Evolutionary conservation across 2,329 filamentous ascomycete genomes (phyloP).

Genomic region (Cladophialophora chaetospira): DNA sequence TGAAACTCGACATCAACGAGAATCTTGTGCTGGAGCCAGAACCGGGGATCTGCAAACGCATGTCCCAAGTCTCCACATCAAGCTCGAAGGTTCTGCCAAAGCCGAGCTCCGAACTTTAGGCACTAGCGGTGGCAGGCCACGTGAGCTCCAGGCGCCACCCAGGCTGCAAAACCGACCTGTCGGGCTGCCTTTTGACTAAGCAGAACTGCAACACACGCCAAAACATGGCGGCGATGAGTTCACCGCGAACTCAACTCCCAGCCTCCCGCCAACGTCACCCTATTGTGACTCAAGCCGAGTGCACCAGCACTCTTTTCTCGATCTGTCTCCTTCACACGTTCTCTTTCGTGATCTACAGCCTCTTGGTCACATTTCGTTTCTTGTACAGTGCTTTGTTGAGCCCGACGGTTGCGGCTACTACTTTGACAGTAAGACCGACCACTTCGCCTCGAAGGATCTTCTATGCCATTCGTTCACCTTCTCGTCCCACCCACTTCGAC

Average conservation of each 20-base stretch:
- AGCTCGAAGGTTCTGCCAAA: too few species aligned
- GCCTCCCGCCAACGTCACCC: neutral
- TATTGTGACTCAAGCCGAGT: neutral
- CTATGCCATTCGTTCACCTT: conserved; percentile 1
- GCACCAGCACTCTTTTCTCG: neutral
- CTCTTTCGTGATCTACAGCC: neutral
- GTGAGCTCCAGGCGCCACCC: too few species aligned
- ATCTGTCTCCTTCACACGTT: conserved; percentile 1
- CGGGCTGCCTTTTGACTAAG: neutral
- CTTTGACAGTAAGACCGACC: conserved; percentile 8
- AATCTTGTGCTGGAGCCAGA: too few species aligned
- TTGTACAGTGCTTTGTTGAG: conserved; percentile 3
- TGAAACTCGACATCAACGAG: too few species aligned
- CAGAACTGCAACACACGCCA: neutral
- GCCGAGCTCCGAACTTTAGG: too few species aligned
- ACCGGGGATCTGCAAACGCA: too few species aligned
- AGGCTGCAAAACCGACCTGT: too few species aligned
- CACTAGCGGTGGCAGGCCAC: too few species aligned
- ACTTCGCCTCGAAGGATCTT: neutral
- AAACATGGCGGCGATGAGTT: neutral
- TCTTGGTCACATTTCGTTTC: neutral
- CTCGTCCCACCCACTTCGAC: neutral
- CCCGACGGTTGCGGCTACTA: neutral
- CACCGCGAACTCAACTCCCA: neutral
- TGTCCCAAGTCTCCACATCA: too few species aligned